Evolutionary conservation across 2,329 filamentous ascomycete species (phyloP).

Genomic region (Chlorencoelia australis): DNA sequence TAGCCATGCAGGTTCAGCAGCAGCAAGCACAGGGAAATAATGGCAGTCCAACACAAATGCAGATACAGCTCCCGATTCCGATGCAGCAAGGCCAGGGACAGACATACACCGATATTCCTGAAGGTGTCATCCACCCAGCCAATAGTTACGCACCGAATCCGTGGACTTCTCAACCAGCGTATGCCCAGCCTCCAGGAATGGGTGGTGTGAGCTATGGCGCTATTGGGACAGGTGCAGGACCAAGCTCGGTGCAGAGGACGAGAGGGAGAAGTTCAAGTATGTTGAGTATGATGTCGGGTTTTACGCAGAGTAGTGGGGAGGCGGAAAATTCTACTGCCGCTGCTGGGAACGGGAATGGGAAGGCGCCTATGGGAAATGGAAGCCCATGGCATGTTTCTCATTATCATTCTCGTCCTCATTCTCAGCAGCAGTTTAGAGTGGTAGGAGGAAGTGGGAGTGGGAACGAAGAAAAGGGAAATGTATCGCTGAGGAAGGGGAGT

Average conservation of each 20-base stretch:
- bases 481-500: neutral
- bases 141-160: too few relatives aligned
- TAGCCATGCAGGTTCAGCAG: neutral
- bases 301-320: conserved; percentile 49
- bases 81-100: neutral
- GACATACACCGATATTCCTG: neutral
- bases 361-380: too few relatives aligned
- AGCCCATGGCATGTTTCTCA: conserved; percentile 2
- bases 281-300: conserved; percentile 57
- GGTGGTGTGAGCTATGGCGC: conserved; percentile 1
- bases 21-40: conserved; percentile 1
- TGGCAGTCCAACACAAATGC: neutral
- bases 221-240: conserved; percentile 9
- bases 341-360: too few relatives aligned
- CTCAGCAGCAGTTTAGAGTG: neutral
- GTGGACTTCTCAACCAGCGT: too few relatives aligned
- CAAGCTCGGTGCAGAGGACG: neutral
- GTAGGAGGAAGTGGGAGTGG: neutral
- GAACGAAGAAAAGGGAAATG: neutral
- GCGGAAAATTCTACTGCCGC: neutral
- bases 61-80: neutral
- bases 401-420: conserved; percentile 1
- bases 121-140: too few relatives aligned
- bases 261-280: conserved; percentile 47
- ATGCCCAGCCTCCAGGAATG: neutral